Conservation (phyloP, 2,329 filamentous ascomycete species). For the Coniella lustricola region DNA sequence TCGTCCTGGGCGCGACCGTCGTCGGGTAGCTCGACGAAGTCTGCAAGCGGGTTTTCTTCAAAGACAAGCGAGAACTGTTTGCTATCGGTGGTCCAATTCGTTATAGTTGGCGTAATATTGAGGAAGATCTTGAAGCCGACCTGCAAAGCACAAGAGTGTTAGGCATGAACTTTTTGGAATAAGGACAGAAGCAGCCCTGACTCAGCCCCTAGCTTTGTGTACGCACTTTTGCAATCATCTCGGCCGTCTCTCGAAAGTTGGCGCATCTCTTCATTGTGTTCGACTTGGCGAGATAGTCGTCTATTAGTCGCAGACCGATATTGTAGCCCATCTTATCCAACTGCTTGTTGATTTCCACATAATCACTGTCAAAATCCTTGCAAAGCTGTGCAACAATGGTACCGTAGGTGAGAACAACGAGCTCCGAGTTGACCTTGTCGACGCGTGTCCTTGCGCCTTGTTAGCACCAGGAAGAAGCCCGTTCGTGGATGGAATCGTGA, state of each 20-base stretch:
- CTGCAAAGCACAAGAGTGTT: slow-evolving; percentile 34
- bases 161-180: background rate
- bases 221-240: slow-evolving; percentile 84
- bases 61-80: slow-evolving; percentile 96
- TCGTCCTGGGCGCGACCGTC: slow-evolving; percentile 94
- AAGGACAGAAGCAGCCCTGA: slow-evolving; percentile 16
- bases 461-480: slow-evolving; percentile 21
- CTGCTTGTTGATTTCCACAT: slow-evolving; percentile 93
- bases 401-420: slow-evolving; percentile 95
- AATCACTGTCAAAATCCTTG: slow-evolving; percentile 92
- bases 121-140: slow-evolving; percentile 99
- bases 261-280: slow-evolving; percentile 80
- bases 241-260: slow-evolving; percentile 92
- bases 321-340: slow-evolving; percentile 99
- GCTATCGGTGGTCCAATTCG: slow-evolving; percentile 93
- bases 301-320: slow-evolving; percentile 89
- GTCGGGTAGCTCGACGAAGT: slow-evolving; percentile 95
- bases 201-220: background rate
- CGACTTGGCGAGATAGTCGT: slow-evolving; percentile 95
- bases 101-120: slow-evolving; percentile 87
- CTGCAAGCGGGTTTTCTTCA: slow-evolving; percentile 92
- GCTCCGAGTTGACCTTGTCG: slow-evolving; percentile 96
- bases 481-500: slow-evolving; percentile 9
- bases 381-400: slow-evolving; percentile 95
- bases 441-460: slow-evolving; percentile 65